Base-by-base conservation (phyloP, 768 basidiomycete species). In the Lenzites betulinus region DNA sequence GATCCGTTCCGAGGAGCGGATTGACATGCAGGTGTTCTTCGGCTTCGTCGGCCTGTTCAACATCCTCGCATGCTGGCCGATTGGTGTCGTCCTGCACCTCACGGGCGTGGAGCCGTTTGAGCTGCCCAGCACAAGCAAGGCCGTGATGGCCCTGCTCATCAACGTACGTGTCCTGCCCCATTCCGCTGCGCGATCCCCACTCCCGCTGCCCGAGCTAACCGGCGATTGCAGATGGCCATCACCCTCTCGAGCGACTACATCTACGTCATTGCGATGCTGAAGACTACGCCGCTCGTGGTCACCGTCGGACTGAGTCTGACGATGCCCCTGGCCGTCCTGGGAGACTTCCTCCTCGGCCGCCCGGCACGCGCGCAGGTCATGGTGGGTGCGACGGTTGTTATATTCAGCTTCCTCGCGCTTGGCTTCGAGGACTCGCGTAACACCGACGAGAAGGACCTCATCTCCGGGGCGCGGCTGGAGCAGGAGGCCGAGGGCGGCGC, bases 11-110 rank as follows among this genome's bases (percentile, higher is more conserved):
- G 93, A 95, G 69, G 89, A 89, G 5, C 82, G 93, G 54, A 83
- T 95, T 66, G 87, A 95, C 71, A 95, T 95, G 94, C 90, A 93
- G 64, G 79, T 95, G 28, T 95, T 97, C 78, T 95, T 97, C 68
- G 95, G 95, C 23, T 96, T 92, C 64, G 93, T 96, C 26, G 93
- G 95, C 11, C 76, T 93, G 15, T 92, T 92, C 78, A 96, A 92
- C 71, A 84, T 93, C 69, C 61, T 90, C 5, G 71, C 78, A 16
- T 84, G 84, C 60, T 90, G 92, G 86, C 93, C 93, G 0, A 73
- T 93, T 12, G 92, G 88, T 1, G 66, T 93, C 23, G 55, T 93
- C 44, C 81, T 98, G 41, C 92, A 98, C 70, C 71, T 85, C 36
- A 75, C 84, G 7, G 88, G 87, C 1, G 71, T 82, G 22, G 95